Conservation (phyloP, 1,139 yeast genomes). For the Sugiyamaella paludigena region DNA sequence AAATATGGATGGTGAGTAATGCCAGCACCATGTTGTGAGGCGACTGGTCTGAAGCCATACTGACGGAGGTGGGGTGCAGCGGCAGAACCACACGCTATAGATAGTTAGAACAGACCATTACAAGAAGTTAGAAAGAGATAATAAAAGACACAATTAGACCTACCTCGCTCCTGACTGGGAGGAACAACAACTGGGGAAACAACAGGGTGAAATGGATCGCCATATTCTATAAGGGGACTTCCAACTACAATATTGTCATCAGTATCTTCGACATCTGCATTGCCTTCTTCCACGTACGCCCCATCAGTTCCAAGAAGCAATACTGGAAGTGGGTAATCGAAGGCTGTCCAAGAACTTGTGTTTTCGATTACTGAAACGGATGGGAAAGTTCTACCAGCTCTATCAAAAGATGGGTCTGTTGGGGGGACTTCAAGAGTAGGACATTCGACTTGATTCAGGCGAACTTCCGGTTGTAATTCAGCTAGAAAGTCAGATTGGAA, state of each 20-base stretch:
- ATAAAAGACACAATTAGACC: too few relatives aligned
- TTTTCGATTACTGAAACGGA: slow-evolving; percentile 15
- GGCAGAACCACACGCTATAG: too few relatives aligned
- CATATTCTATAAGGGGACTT: slow-evolving; percentile 19
- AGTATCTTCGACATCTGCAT: slow-evolving; percentile 1
- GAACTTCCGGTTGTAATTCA: not conserved
- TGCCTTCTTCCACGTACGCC: not conserved
- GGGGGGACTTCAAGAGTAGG: not conserved
- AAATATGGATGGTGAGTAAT: slow-evolving; percentile 1
- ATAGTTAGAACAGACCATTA: too few relatives aligned
- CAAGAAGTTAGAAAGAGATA: too few relatives aligned
- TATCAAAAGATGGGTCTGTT: not conserved
- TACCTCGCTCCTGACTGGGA: too few relatives aligned
- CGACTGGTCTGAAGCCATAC: not conserved
- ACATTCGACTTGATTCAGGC: not conserved
- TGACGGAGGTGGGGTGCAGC: too few relatives aligned
- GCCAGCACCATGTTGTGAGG: slow-evolving; percentile 1
- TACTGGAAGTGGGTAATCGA: slow-evolving; percentile 20
- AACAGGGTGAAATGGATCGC: slow-evolving; percentile 20
- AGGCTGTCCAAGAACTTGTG: slow-evolving; percentile 16
- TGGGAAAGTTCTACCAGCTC: not conserved
- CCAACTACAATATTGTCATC: slow-evolving; percentile 12
- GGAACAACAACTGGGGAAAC: slow-evolving; percentile 10
- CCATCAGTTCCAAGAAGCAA: slow-evolving; percentile 8
- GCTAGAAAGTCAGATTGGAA: too few relatives aligned